Conservation (phyloP, 306 rosid genomes). For the Quercus variabilis region DNA sequence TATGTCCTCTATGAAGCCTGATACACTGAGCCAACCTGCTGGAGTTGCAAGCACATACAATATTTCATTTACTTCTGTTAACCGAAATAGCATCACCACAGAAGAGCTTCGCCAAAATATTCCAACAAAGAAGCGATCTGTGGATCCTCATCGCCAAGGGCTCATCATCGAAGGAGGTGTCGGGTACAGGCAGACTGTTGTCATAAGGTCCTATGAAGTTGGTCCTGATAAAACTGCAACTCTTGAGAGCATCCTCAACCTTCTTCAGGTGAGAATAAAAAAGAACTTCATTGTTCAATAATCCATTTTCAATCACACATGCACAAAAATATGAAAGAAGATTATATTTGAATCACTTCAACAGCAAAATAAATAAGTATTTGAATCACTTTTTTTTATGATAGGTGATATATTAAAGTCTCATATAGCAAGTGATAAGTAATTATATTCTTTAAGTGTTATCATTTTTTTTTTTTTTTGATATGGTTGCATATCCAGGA, state of each 20-base stretch:
- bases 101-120: conserved; percentile 55
- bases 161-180: conserved; percentile 71
- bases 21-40: conserved; percentile 28
- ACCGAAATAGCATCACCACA: conserved; percentile 24
- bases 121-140: conserved; percentile 74
- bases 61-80: conserved; percentile 18
- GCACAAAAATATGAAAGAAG: not conserved
- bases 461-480: no score
- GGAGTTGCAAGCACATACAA: conserved; percentile 26
- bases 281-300: not conserved
- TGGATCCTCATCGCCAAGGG: conserved; percentile 78
- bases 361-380: not conserved
- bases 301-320: not conserved
- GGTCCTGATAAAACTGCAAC: conserved; percentile 91
- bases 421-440: no score
- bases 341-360: no score
- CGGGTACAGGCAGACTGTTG: conserved; percentile 81
- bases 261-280: conserved; percentile 59
- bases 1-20: conserved; percentile 30
- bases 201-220: conserved; percentile 86
- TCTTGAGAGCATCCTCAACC: conserved; percentile 80
- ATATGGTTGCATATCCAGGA: conserved; percentile 42
- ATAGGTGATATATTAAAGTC: no score
- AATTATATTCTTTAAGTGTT: not conserved
- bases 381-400: no score